Evolutionary conservation across 2,329 filamentous ascomycete species (phyloP).

Genomic region (Keithomyces neogunnii): DNA sequence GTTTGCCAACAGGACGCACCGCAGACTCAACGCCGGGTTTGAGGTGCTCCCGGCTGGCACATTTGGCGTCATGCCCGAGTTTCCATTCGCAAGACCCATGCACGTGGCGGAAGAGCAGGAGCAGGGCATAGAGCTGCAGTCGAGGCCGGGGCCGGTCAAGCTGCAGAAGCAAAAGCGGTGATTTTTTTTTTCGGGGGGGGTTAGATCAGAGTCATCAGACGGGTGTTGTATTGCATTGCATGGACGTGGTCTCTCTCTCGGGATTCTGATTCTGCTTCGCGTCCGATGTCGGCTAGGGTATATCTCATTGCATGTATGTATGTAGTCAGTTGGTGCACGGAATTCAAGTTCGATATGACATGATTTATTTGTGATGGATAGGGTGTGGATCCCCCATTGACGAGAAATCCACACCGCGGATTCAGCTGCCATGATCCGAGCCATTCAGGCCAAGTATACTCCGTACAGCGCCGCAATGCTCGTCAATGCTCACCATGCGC

Average conservation of each 20-base stretch:
- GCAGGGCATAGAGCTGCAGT: not conserved
- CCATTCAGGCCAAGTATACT: no score
- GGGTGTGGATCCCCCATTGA: not conserved
- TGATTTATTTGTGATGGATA: not conserved
- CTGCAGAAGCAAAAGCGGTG: not conserved
- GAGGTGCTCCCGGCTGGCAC: slow-evolving; percentile 9
- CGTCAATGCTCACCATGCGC: no score
- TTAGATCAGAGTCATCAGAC: not conserved
- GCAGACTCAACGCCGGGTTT: slow-evolving; percentile 6
- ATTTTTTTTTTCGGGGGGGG: not conserved
- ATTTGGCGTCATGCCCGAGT: slow-evolving; percentile 6
- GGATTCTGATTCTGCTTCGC: not conserved
- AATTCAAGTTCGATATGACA: not conserved
- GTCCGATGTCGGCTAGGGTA: slow-evolving; percentile 1
- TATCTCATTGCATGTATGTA: slow-evolving; percentile 1
- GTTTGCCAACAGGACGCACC: slow-evolving; percentile 6
- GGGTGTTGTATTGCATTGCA: no score
- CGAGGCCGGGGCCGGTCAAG: not conserved
- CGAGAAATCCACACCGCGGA: no score
- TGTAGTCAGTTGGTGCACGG: not conserved
- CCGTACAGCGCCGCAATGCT: no score
- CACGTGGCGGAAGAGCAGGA: not conserved
- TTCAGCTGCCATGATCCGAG: no score
- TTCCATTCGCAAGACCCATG: not conserved
- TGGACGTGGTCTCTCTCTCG: no score